Percentiles rank a stretch among this genome's conserved stretches.
phyloP scores from a whole-genome alignment of 2,329 filamentous ascomycete genomes.

The Claviceps sorghi region DNA sequence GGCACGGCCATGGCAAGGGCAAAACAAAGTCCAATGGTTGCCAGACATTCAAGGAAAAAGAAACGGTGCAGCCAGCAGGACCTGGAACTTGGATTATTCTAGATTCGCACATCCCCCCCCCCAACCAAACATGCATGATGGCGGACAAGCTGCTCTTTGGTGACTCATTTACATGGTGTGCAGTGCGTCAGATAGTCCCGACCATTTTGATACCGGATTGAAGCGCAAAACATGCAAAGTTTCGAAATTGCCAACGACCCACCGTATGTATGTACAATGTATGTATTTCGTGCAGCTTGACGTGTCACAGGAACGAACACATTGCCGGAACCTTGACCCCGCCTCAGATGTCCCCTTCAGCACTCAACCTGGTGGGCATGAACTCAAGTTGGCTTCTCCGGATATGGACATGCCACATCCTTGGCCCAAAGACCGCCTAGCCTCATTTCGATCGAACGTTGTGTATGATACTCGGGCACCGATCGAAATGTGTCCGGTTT shows the following conservation, averaged over 20 bases:
- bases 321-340: background rate
- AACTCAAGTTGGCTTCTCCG: background rate
- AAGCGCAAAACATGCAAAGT: background rate
- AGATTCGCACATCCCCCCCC: too few species aligned
- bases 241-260: background rate
- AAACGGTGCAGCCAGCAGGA: background rate
- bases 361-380: background rate
- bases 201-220: background rate
- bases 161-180: background rate
- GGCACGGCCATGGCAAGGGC: background rate
- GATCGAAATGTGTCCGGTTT: background rate
- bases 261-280: background rate
- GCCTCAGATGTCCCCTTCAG: too few species aligned
- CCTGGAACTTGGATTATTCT: background rate
- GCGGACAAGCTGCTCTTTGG: background rate
- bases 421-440: too few species aligned
- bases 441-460: background rate
- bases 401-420: background rate
- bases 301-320: constrained; percentile 1
- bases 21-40: background rate
- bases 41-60: too few species aligned
- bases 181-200: background rate
- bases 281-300: background rate
- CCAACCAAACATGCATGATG: too few species aligned
- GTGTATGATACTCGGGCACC: background rate